Conservation (phyloP, 129 eudicot genomes). For the Ambrosia trifida region DNA sequence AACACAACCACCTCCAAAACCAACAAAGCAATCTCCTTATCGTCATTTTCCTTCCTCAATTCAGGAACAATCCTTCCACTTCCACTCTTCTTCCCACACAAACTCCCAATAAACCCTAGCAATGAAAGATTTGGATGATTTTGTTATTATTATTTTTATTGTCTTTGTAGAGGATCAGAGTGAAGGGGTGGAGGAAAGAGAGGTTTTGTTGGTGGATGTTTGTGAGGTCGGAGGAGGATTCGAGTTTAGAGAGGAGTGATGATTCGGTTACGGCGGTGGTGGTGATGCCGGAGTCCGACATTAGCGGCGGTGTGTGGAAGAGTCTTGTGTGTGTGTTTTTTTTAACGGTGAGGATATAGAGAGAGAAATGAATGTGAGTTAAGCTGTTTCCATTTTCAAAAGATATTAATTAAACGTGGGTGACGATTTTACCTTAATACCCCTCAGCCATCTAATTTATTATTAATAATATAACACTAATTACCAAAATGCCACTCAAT, state of each 20-base stretch:
- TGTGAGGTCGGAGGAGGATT: slow-evolving; percentile 48
- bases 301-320: slow-evolving; percentile 13
- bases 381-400: too few species aligned
- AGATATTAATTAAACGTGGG: too few species aligned
- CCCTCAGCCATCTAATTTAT: too few species aligned
- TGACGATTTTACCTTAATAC: too few species aligned
- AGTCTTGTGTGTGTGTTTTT: too few species aligned
- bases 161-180: slow-evolving; percentile 37
- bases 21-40: slow-evolving; percentile 49
- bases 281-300: slow-evolving; percentile 46
- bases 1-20: slow-evolving; percentile 61
- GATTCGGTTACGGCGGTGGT: slow-evolving; percentile 43
- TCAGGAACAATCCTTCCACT: slow-evolving; percentile 45
- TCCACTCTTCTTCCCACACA: slow-evolving; percentile 23
- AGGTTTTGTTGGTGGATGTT: slow-evolving; percentile 47
- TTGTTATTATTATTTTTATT: too few species aligned
- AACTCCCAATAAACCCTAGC: slow-evolving; percentile 41
- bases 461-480: too few species aligned
- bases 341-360: too few species aligned
- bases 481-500: too few species aligned
- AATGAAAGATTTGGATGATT: slow-evolving; percentile 39
- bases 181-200: slow-evolving; percentile 57
- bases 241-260: slow-evolving; percentile 56
- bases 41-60: slow-evolving; percentile 38
- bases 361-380: too few species aligned